Conservation (phyloP, 1,139 yeast species). For the Blastobotrys indianensis region DNA sequence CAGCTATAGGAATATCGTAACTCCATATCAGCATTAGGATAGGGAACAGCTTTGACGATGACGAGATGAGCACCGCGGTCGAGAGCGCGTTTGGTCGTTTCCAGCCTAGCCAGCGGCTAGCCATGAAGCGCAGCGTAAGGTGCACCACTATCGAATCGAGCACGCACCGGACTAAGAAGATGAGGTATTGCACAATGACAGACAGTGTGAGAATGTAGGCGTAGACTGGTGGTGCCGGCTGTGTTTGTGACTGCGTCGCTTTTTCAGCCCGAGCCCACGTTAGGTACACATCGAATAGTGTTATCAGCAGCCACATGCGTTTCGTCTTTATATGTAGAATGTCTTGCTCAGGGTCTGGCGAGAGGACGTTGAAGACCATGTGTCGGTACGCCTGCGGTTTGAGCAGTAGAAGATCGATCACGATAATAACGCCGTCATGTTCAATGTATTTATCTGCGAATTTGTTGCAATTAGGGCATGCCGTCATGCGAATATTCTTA, state of each 20-base stretch:
- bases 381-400: constrained; percentile 91
- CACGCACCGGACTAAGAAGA: constrained; percentile 58
- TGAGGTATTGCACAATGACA: constrained; percentile 56
- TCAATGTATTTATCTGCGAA: constrained; percentile 91
- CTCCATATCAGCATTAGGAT: constrained; percentile 97
- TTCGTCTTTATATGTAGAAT: constrained; percentile 25
- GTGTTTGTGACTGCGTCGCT: constrained; percentile 11
- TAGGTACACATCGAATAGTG: constrained; percentile 84
- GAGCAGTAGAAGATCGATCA: constrained; percentile 73
- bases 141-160: constrained; percentile 55
- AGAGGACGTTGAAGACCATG: constrained; percentile 69
- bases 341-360: constrained; percentile 20
- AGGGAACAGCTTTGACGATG: constrained; percentile 78
- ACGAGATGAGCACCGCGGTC: constrained; percentile 65
- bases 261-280: constrained; percentile 90
- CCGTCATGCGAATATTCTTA: constrained; percentile 72
- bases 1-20: constrained; percentile 70
- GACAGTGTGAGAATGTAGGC: constrained; percentile 39
- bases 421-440: constrained; percentile 74
- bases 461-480: constrained; percentile 64
- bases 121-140: constrained; percentile 41
- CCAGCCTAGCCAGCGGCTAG: constrained; percentile 42
- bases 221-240: constrained; percentile 17
- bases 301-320: constrained; percentile 56
- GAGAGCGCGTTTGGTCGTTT: constrained; percentile 41